Conservation (phyloP, 257 asterid species). For the Solanum chiquidenum region DNA sequence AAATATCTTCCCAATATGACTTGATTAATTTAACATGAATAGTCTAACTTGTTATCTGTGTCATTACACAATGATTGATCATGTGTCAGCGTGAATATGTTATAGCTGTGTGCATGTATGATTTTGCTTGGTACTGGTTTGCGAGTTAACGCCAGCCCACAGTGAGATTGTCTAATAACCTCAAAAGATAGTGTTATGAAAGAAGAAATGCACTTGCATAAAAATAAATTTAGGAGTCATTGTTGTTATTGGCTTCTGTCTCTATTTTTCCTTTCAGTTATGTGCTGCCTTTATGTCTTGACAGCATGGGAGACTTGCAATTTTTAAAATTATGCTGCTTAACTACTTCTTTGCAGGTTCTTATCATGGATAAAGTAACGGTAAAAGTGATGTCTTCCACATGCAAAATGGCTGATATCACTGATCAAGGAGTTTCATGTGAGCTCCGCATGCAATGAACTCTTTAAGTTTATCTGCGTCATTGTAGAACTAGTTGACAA, state of each 20-base stretch:
- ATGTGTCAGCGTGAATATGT: background rate
- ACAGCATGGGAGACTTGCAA: background rate
- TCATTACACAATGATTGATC: background rate
- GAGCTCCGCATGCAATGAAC: conserved; percentile 16
- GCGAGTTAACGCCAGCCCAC: background rate
- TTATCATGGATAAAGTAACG: conserved; percentile 97
- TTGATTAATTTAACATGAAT: background rate
- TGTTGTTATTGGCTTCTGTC: background rate
- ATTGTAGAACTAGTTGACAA: background rate
- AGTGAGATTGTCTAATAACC: background rate
- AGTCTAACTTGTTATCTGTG: background rate
- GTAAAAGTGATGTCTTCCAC: conserved; percentile 88
- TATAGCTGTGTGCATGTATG: background rate
- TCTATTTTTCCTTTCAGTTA: background rate
- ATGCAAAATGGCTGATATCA: conserved; percentile 97
- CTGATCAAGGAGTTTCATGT: conserved; percentile 95
- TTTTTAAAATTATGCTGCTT: background rate
- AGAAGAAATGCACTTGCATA: background rate
- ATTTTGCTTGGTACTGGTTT: background rate
- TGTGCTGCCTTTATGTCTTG: background rate
- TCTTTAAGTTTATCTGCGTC: background rate
- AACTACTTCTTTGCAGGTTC: conserved; percentile 47
- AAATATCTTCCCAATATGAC: background rate
- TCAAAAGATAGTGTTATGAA: background rate
- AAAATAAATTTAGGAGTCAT: background rate